Evolutionary conservation across 306 rosid species (phyloP).

Genomic region (Trifolium repens): DNA sequence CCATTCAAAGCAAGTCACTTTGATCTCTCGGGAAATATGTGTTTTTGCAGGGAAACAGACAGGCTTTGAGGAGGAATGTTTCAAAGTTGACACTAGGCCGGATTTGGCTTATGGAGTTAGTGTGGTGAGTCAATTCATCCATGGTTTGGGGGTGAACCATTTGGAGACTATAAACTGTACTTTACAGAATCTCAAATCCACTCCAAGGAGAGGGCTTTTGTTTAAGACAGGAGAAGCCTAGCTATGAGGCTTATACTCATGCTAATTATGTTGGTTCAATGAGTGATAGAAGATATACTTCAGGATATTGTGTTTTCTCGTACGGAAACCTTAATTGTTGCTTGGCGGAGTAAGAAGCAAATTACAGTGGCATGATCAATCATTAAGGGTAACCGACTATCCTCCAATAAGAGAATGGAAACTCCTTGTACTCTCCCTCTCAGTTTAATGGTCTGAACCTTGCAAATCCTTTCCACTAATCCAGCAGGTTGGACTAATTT

Average conservation of each 20-base stretch:
- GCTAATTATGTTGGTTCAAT: not conserved
- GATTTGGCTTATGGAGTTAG: not conserved
- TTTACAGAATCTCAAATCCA: not conserved
- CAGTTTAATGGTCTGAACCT: not conserved
- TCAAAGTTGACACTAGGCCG: too few relatives aligned
- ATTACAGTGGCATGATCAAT: not conserved
- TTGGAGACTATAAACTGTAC: not conserved
- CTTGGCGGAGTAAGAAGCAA: not conserved
- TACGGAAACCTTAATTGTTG: not conserved
- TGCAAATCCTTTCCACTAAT: not conserved
- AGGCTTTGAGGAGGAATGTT: too few relatives aligned
- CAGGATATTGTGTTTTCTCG: not conserved
- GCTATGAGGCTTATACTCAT: not conserved
- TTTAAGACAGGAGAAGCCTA: not conserved
- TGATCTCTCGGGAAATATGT: too few relatives aligned
- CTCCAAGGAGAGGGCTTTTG: not conserved
- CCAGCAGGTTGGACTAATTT: not conserved
- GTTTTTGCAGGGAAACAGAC: too few relatives aligned
- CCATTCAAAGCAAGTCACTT: too few relatives aligned
- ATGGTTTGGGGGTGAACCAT: not conserved
- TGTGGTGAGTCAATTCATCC: not conserved
- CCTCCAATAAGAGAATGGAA: not conserved
- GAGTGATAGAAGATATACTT: not conserved
- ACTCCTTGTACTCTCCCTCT: not conserved
- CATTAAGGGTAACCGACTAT: not conserved